Base-by-base conservation (phyloP, 805 yeast species). In the Kazachstania bromeliacearum region DNA sequence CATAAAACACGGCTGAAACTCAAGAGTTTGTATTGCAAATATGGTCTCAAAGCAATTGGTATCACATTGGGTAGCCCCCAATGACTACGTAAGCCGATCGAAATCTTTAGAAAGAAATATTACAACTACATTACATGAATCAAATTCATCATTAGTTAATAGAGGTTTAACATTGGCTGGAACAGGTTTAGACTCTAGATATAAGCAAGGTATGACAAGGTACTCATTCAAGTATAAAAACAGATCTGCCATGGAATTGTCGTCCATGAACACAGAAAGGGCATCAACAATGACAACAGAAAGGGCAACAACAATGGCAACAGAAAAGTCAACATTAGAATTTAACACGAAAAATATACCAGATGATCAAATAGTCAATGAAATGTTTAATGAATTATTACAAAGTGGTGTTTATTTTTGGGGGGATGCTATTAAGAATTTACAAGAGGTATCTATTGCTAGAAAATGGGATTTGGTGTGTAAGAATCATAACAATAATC, bases 401-500 rank as follows among this genome's bases (percentile, higher is more conserved):
- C 36, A 48, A 19, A 49, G 46, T 39, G 47, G 51, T 22, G 45
- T 47, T 2, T 50, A 48, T 36, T 51, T 50, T 30, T 54, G 59
- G 50, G 49, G 48, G 13, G 47, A 51, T 14, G 53, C 58, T 4
- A 44, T 46, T 13, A 39, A 43, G 13, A 50, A 48, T 32, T 33
- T 53, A 24, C 40, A 45, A 24, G 41, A 31, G 28, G 42, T 53
- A 9, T 47, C 59, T 3, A 34, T 34, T 23, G 40, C 40, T 24
- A 47, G 60, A 30, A 56, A 56, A 42, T 55, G 60, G 59, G 55
- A 50, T 14, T 40, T 56, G 20, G 41, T 56, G 8, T 51, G 57
- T 37, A 51, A 23, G 45, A 27, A 43, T 48, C 23, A 31, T n/a
- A 12, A 17, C 18, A 24, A 18, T 12, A 22, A 22, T 22, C 25